Percentiles rank a stretch among this genome's conserved stretches.
Evolutionary conservation across 805 yeast species (phyloP).

Genomic region (fission yeast (Schizosaccharomyces pombe)): DNA sequence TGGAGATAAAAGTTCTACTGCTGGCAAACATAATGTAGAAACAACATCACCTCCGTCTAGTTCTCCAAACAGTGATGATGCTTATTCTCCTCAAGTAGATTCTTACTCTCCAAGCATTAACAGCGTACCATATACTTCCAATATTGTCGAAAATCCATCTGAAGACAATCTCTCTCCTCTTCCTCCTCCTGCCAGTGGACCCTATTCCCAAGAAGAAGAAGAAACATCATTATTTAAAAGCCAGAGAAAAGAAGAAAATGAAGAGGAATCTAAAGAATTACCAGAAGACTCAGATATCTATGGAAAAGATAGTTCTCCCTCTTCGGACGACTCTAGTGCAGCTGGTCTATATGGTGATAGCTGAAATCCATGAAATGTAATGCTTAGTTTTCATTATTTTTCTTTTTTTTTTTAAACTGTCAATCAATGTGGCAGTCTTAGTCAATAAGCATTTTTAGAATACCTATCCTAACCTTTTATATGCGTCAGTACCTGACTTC

Average conservation of each 20-base stretch:
- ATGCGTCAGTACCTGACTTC: no score
- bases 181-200: no score
- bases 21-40: not conserved
- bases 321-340: not conserved
- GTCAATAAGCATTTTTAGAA: no score
- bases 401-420: not conserved
- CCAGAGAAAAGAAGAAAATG: not conserved
- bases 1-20: not conserved
- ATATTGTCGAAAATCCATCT: not conserved
- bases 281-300: not conserved
- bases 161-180: not conserved
- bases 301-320: not conserved
- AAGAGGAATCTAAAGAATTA: not conserved
- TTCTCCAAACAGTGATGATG: not conserved
- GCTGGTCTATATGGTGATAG: not conserved
- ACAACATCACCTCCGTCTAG: not conserved
- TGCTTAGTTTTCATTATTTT: not conserved
- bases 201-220: no score
- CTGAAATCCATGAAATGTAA: not conserved
- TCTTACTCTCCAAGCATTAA: not conserved
- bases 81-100: not conserved
- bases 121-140: not conserved
- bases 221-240: no score
- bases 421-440: no score
- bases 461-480: no score